phyloP scores from a whole-genome alignment of 345 rosid species.

The Eucalyptus globulus region DNA sequence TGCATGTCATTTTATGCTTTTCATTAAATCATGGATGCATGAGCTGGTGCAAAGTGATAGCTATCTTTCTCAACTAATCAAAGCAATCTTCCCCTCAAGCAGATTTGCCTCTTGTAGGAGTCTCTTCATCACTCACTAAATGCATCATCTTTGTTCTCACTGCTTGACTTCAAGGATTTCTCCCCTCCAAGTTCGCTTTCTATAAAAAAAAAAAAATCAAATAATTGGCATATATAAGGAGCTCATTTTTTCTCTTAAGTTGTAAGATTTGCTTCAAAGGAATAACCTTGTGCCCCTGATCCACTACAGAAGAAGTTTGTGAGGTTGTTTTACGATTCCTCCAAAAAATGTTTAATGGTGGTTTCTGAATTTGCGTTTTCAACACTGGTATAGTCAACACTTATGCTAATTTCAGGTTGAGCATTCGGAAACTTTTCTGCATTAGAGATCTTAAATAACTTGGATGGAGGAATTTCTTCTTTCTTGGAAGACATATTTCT shows the following conservation, averaged over 20 bases:
- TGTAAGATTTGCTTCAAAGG: background rate
- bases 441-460: background rate
- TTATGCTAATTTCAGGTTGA: background rate
- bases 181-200: background rate
- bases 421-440: background rate
- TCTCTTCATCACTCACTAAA: background rate
- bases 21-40: background rate
- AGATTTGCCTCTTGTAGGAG: background rate
- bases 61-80: background rate
- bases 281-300: background rate
- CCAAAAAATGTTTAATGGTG: background rate
- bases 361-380: background rate
- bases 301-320: background rate
- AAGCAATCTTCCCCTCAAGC: background rate
- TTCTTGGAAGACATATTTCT: background rate
- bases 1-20: background rate
- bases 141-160: background rate
- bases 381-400: background rate
- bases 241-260: background rate
- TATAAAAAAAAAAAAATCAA: background rate
- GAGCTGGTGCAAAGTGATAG: background rate
- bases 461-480: background rate
- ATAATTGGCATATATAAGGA: background rate
- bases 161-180: background rate
- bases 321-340: background rate